These are phyloP conservation scores for Neurospora pannonica DNA, from an alignment of 495 filamentous ascomycete species.

Conservation along the genomic window DNA sequence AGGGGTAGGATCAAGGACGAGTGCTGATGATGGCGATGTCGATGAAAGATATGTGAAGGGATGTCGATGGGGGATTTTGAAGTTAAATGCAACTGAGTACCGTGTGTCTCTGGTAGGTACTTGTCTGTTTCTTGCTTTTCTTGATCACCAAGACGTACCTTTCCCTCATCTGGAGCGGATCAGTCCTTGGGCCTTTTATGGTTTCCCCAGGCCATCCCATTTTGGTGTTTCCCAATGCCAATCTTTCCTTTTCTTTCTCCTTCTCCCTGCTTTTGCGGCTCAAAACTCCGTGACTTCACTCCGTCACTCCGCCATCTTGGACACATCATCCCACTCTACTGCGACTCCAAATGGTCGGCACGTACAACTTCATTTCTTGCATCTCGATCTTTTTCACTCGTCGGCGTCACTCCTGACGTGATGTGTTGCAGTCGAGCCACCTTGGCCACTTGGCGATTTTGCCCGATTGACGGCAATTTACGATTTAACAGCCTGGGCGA, in stretches of 20 bases:
- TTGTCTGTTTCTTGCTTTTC: background rate
- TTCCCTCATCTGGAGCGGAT: background rate
- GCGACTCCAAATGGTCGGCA: background rate
- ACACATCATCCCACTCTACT: background rate
- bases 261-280: background rate
- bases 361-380: background rate
- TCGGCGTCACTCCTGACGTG: background rate
- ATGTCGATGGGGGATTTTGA: background rate
- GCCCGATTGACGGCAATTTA: background rate
- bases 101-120: background rate
- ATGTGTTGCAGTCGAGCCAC: background rate
- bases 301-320: background rate
- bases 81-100: background rate
- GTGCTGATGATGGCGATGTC: background rate
- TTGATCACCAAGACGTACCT: background rate
- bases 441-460: background rate
- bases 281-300: background rate
- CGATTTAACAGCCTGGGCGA: background rate
- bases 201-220: background rate
- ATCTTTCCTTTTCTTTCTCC: background rate
- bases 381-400: background rate
- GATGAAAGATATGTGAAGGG: background rate
- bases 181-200: background rate
- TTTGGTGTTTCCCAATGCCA: background rate
- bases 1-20: background rate